phyloP scores from a whole-genome alignment of 164 flowering plant genomes.

The Cinnamomum micranthum region DNA sequence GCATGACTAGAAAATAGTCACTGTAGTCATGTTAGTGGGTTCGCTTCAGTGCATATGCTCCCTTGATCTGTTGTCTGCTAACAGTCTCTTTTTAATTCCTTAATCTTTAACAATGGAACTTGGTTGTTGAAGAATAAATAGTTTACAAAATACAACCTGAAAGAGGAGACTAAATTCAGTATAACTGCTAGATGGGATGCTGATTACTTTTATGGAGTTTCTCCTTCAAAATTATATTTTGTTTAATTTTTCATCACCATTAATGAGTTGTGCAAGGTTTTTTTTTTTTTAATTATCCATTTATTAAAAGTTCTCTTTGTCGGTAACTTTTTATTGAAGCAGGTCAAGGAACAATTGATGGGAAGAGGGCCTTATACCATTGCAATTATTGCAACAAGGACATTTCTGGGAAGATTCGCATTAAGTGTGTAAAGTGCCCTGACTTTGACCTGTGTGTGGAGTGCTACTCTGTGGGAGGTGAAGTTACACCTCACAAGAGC shows the following conservation, averaged over 20 bases:
- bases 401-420: slow-evolving; percentile 68
- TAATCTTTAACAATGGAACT: too few relatives aligned
- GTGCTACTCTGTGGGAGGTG: slow-evolving; percentile 90
- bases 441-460: slow-evolving; percentile 90
- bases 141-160: too few relatives aligned
- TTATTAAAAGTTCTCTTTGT: background rate
- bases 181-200: background rate
- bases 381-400: slow-evolving; percentile 87
- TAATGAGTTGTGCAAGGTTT: too few relatives aligned
- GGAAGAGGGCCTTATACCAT: slow-evolving; percentile 67
- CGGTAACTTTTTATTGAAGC: slow-evolving; percentile 6
- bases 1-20: too few relatives aligned
- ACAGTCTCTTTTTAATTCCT: too few relatives aligned
- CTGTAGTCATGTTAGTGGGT: too few relatives aligned
- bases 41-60: too few relatives aligned
- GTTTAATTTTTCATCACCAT: background rate
- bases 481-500: slow-evolving; percentile 78
- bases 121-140: too few relatives aligned
- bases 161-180: background rate
- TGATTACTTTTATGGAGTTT: background rate
- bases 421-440: slow-evolving; percentile 68
- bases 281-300: too few relatives aligned
- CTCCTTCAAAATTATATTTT: background rate
- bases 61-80: too few relatives aligned
- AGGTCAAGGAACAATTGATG: slow-evolving; percentile 62